Evolutionary conservation across 805 yeast genomes (phyloP).

Genomic region (Ogataea ramenticola): DNA sequence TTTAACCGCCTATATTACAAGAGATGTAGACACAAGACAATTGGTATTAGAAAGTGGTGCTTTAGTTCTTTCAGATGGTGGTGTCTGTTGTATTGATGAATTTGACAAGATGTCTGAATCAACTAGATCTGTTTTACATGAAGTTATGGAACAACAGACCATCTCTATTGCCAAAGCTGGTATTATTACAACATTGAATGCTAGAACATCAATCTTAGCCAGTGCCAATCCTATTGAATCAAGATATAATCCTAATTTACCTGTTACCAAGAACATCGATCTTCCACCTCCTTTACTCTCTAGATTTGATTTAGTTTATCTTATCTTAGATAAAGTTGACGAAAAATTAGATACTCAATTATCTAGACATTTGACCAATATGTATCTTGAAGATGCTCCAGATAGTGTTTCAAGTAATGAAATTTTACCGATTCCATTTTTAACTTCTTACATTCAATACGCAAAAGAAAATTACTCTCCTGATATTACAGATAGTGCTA

Average conservation of each 20-base stretch:
- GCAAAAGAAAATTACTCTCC: conserved; percentile 86
- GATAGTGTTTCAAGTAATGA: conserved; percentile 61
- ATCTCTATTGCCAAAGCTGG: conserved; percentile 99
- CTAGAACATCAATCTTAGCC: conserved; percentile 93
- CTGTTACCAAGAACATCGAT: conserved; percentile 93
- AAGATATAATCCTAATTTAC: conserved; percentile 87
- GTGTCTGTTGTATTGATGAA: conserved; percentile 98
- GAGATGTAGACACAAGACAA: conserved; percentile 82
- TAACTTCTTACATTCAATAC: conserved; percentile 85
- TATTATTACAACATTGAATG: conserved; percentile 91
- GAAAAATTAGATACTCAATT: conserved; percentile 75
- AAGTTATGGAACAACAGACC: conserved; percentile 99
- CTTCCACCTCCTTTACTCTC: conserved; percentile 94
- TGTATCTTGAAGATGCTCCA: conserved; percentile 87
- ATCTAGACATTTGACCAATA: conserved; percentile 83
- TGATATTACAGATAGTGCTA: conserved; percentile 71
- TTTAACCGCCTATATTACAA: conserved; percentile 94
- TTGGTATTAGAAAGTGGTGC: conserved; percentile 99
- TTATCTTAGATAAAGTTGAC: conserved; percentile 89
- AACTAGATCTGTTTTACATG: conserved; percentile 97
- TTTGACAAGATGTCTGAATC: conserved; percentile 99
- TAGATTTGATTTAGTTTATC: conserved; percentile 89
- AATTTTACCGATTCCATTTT: conserved; percentile 76
- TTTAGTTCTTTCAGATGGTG: conserved; percentile 99
- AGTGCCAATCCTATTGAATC: conserved; percentile 98